Conservation (phyloP, 306 rosid genomes). For the Cotoneaster glaucophyllus region DNA sequence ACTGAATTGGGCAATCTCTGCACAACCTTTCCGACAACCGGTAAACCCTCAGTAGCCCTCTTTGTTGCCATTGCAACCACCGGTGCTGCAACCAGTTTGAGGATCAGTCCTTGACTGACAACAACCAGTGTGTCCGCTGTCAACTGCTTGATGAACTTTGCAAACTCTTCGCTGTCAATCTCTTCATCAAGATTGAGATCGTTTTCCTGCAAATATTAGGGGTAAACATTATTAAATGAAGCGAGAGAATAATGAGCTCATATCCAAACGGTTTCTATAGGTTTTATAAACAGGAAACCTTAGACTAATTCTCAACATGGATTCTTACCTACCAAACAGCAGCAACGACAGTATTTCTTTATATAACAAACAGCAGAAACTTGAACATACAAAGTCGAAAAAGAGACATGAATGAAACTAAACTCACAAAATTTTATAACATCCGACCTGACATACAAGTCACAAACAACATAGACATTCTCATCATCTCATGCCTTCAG, state of each 20-base stretch:
- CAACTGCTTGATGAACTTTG: slow-evolving; percentile 36
- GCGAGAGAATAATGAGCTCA: not conserved
- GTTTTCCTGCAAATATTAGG: slow-evolving; percentile 34
- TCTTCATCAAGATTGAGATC: slow-evolving; percentile 52
- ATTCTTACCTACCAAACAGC: not conserved
- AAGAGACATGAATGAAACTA: not conserved
- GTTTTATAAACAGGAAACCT: not conserved
- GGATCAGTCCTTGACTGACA: slow-evolving; percentile 56
- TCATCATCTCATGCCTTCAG: not conserved
- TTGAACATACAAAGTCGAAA: not conserved
- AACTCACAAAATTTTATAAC: no score
- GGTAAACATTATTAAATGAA: not conserved
- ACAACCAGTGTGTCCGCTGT: slow-evolving; percentile 47
- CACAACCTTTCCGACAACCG: slow-evolving; percentile 79
- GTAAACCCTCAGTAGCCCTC: slow-evolving; percentile 83
- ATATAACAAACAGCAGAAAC: not conserved
- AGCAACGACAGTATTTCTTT: not conserved
- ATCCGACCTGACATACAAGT: not conserved
- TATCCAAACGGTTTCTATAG: not conserved
- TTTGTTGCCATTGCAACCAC: slow-evolving; percentile 75
- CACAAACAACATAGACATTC: not conserved
- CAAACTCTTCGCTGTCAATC: slow-evolving; percentile 58
- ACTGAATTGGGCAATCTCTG: slow-evolving; percentile 61
- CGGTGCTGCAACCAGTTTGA: slow-evolving; percentile 78
- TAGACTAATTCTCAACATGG: not conserved